Conservation (phyloP, 345 rosid genomes). For the Erysimum cheiranthoides region DNA sequence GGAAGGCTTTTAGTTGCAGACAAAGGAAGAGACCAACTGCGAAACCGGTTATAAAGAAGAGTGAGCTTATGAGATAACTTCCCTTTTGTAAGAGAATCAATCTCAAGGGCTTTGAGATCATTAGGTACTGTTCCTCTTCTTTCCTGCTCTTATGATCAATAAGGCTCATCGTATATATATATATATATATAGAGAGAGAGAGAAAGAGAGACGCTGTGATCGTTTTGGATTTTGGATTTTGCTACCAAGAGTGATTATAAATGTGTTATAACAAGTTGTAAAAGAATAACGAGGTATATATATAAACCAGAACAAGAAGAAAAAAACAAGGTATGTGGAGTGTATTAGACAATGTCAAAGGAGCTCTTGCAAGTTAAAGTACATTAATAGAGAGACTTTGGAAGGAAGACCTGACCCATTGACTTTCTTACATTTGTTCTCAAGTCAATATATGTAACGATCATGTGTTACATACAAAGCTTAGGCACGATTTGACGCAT, state of each 20-base stretch:
- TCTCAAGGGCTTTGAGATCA: conserved; percentile 38
- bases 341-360: conserved; percentile 34
- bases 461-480: conserved; percentile 15
- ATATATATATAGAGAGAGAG: too few species aligned
- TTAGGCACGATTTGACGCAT: conserved; percentile 19
- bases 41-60: conserved; percentile 51
- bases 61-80: conserved; percentile 24
- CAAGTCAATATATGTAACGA: conserved; percentile 20
- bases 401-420: conserved; percentile 19
- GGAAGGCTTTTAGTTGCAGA: conserved; percentile 45
- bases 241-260: conserved; percentile 20
- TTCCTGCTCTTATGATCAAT: conserved; percentile 26
- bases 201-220: conserved; percentile 11
- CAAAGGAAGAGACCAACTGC: conserved; percentile 51
- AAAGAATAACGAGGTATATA: conserved; percentile 14
- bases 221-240: conserved; percentile 5
- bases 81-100: conserved; percentile 8
- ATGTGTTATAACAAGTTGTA: conserved; percentile 34
- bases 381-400: conserved; percentile 9
- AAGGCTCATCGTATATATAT: too few species aligned
- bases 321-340: conserved; percentile 16
- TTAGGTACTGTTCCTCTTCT: conserved; percentile 35
- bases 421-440: conserved; percentile 5
- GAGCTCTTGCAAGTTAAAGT: conserved; percentile 13
- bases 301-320: neutral